phyloP scores from a whole-genome alignment of 2,329 filamentous ascomycete species.

The Sclerotinia spermophila region DNA sequence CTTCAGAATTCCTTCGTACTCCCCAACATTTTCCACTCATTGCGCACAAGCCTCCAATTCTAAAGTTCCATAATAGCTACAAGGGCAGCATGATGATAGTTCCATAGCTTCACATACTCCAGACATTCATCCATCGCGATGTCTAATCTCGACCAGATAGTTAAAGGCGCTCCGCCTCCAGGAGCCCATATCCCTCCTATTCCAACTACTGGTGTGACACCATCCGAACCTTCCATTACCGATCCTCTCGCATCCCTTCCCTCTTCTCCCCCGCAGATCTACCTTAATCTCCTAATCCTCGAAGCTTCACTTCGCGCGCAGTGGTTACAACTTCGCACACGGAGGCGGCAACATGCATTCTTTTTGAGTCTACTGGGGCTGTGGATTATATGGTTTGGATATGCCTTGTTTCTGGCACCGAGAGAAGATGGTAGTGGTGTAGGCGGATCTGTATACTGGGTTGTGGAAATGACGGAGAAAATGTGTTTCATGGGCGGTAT shows the following conservation, averaged over 20 bases:
- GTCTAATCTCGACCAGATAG: conserved; percentile 65
- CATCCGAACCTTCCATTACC: conserved; percentile 31
- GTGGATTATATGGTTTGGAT: conserved; percentile 83
- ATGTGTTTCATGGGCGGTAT: conserved; percentile 88
- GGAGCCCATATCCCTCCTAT: conserved; percentile 41
- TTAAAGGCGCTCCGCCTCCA: conserved; percentile 80
- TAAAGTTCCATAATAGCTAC: conserved; percentile 3
- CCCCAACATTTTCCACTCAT: not conserved
- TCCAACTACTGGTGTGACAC: conserved; percentile 41
- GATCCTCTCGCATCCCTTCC: conserved; percentile 38
- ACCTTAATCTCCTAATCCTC: conserved; percentile 95
- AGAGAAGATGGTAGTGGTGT: conserved; percentile 88
- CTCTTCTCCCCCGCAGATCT: conserved; percentile 57
- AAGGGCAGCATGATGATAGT: conserved; percentile 22
- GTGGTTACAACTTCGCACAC: conserved; percentile 83
- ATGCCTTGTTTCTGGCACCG: conserved; percentile 91
- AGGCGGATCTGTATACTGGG: conserved; percentile 94
- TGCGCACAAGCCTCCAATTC: conserved; percentile 4
- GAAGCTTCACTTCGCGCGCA: conserved; percentile 91
- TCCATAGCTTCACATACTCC: conserved; percentile 20
- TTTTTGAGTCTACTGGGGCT: conserved; percentile 74
- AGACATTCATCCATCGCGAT: conserved; percentile 25
- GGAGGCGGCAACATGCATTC: conserved; percentile 88
- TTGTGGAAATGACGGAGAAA: conserved; percentile 85
- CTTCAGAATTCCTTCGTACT: not conserved